A percentile compares a stretch with the other conserved stretches of the same genome.
These are phyloP conservation scores for Geotrichum citri-aurantii DNA, from an alignment of 1,139 yeast species.

Conservation along the genomic window DNA sequence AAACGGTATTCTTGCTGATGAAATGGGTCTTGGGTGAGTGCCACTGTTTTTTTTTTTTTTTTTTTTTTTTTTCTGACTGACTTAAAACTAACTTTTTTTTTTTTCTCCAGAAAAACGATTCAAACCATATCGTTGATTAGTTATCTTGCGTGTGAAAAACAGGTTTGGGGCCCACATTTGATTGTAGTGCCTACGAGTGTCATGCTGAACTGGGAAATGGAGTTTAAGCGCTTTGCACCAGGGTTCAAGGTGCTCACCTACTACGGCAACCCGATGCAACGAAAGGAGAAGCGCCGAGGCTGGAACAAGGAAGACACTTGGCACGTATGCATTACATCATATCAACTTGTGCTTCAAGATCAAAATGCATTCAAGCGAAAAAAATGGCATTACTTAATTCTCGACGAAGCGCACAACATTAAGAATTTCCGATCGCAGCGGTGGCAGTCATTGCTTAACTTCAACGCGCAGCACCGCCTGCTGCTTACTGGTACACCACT, in stretches of 20 bases:
- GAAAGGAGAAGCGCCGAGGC: constrained; percentile 92
- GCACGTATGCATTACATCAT: constrained; percentile 95
- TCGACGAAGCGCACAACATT: constrained; percentile 97
- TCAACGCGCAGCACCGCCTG: constrained; percentile 83
- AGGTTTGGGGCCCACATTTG: constrained; percentile 96
- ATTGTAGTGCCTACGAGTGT: constrained; percentile 97
- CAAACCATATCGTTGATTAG: constrained; percentile 87
- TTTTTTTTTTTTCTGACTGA: neutral
- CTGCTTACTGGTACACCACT: constrained; percentile 93
- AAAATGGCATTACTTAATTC: constrained; percentile 91
- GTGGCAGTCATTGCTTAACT: constrained; percentile 93
- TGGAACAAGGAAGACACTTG: constrained; percentile 97
- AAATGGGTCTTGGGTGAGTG: constrained; percentile 83
- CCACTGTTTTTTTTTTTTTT: constrained; percentile 19
- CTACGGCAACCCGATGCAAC: constrained; percentile 96
- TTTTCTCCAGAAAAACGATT: constrained; percentile 55
- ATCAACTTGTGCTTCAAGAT: constrained; percentile 94
- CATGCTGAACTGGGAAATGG: constrained; percentile 99
- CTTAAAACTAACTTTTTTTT: constrained; percentile 4
- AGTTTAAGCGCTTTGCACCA: constrained; percentile 95
- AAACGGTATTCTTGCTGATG: constrained; percentile 96
- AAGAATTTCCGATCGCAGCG: constrained; percentile 93
- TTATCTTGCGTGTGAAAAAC: constrained; percentile 88
- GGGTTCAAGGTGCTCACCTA: constrained; percentile 94
- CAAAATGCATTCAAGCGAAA: constrained; percentile 90